These are phyloP conservation scores for Endotrypanum monterogeii DNA, from an alignment of 208 protist species.

Conservation along the genomic window DNA sequence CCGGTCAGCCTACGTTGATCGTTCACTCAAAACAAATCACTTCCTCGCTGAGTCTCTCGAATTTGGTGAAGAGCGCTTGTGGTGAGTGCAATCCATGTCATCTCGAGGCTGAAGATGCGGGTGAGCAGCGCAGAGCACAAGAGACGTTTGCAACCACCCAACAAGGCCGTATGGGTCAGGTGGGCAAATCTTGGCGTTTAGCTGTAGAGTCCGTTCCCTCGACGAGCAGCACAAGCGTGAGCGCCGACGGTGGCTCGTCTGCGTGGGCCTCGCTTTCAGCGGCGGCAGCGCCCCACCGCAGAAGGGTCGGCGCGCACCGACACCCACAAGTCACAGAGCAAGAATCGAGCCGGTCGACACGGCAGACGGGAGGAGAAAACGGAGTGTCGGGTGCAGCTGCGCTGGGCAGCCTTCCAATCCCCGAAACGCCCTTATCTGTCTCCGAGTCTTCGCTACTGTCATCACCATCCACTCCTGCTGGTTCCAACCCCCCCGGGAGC, in stretches of 20 bases:
- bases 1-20: neutral
- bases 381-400: neutral
- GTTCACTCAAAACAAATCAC: neutral
- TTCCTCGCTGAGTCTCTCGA: neutral
- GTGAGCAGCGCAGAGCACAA: neutral
- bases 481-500: neutral
- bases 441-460: slow-evolving; percentile 16
- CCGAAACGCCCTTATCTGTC: neutral
- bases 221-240: neutral
- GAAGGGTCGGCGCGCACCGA: neutral
- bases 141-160: neutral
- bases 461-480: slow-evolving; percentile 16
- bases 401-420: neutral
- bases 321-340: neutral
- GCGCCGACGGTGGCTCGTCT: neutral
- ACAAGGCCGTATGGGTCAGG: neutral
- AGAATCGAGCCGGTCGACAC: neutral
- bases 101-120: neutral
- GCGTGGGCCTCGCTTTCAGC: neutral
- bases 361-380: neutral
- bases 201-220: neutral
- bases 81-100: neutral
- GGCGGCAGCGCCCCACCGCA: neutral
- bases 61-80: neutral
- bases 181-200: neutral